phyloP scores from a whole-genome alignment of 1,284 basidiomycete genomes.

The Calocybe gambosa region DNA sequence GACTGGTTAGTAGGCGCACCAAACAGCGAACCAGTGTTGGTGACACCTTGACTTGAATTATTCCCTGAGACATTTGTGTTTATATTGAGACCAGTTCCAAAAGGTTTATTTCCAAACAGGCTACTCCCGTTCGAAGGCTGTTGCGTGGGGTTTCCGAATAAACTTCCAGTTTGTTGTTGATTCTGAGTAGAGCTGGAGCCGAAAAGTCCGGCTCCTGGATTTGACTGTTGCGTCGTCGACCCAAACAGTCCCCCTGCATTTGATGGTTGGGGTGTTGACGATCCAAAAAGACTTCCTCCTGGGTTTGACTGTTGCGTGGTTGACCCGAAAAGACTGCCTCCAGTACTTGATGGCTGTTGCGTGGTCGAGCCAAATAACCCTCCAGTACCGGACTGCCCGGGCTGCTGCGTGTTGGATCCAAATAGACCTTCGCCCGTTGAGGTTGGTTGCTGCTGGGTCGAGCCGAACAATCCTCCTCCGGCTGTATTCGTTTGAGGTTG shows the following conservation, averaged over 20 bases:
- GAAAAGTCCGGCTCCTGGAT: slow-evolving; percentile 26
- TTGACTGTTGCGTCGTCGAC: slow-evolving; percentile 13
- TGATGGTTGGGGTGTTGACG: no score
- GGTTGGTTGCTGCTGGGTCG: slow-evolving; percentile 13
- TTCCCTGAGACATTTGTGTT: slow-evolving; percentile 19
- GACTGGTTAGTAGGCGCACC: slow-evolving; percentile 20
- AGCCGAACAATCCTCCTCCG: slow-evolving; percentile 15
- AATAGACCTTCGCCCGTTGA: slow-evolving; percentile 18
- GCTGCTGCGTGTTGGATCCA: slow-evolving; percentile 18
- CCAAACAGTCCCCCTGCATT: slow-evolving; percentile 24
- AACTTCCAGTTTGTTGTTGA: slow-evolving; percentile 13
- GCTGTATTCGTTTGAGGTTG: slow-evolving; percentile 18
- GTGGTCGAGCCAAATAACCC: slow-evolving; percentile 23
- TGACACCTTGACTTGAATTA: slow-evolving; percentile 8
- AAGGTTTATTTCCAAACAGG: slow-evolving; percentile 27
- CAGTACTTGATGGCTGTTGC: slow-evolving; percentile 12
- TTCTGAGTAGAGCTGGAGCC: slow-evolving; percentile 18
- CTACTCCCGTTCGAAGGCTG: slow-evolving; percentile 20
- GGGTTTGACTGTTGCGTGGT: slow-evolving; percentile 19
- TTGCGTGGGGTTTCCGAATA: slow-evolving; percentile 23
- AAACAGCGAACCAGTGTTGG: slow-evolving; percentile 22
- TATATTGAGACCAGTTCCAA: slow-evolving; percentile 14
- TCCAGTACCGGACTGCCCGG: slow-evolving; percentile 22
- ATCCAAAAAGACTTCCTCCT: no score
- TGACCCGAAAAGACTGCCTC: slow-evolving; percentile 27